These are phyloP conservation scores for Acacia pycnantha DNA, from an alignment of 331 rosid genomes.

Conservation along the genomic window DNA sequence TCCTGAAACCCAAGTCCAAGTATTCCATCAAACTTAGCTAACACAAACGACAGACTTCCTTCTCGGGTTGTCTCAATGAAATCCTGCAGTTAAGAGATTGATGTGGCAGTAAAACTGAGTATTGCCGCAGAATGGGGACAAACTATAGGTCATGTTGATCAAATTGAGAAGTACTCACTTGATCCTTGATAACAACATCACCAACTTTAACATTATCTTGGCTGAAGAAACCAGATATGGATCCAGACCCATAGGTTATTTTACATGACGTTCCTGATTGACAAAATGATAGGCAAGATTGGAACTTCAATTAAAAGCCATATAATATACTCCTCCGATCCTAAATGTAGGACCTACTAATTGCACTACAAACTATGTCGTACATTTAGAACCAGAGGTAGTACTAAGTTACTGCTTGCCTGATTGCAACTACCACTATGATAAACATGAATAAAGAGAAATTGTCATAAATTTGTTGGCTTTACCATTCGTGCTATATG, in stretches of 20 bases:
- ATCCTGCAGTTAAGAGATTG: slow-evolving; percentile 46
- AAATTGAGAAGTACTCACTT: slow-evolving; percentile 40
- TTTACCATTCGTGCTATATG: slow-evolving; percentile 66
- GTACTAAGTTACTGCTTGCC: background rate
- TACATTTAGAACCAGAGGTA: no score
- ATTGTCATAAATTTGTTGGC: background rate
- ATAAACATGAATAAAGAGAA: background rate
- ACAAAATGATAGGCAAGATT: slow-evolving; percentile 25
- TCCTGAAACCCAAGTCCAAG: slow-evolving; percentile 90
- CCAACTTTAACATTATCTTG: slow-evolving; percentile 75
- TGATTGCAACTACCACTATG: slow-evolving; percentile 1
- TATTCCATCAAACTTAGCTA: slow-evolving; percentile 81
- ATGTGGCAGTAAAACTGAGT: background rate
- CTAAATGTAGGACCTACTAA: no score
- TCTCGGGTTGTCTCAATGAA: slow-evolving; percentile 83
- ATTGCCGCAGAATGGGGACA: slow-evolving; percentile 23
- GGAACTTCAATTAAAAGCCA: background rate
- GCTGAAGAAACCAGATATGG: slow-evolving; percentile 86
- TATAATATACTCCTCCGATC: background rate
- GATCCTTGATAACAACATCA: slow-evolving; percentile 61
- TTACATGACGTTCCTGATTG: slow-evolving; percentile 64
- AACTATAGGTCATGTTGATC: slow-evolving; percentile 14
- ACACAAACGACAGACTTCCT: slow-evolving; percentile 66
- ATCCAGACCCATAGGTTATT: slow-evolving; percentile 76
- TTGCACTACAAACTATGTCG: no score